Evolutionary conservation across 805 yeast genomes (phyloP).

Genomic region (Monosporozyma unispora): DNA sequence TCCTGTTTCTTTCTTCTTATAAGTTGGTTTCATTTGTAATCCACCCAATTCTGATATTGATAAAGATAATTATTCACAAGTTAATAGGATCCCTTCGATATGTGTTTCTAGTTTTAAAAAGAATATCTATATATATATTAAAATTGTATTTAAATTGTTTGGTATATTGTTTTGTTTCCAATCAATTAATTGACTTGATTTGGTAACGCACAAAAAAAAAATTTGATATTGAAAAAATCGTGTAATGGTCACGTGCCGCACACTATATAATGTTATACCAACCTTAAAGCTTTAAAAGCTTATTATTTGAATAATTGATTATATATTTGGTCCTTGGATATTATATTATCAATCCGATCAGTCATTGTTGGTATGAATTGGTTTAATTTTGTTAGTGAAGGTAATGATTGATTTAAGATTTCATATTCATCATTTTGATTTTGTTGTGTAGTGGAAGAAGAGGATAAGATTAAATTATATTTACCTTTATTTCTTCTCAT

Average conservation of each 20-base stretch:
- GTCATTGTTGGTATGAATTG: background rate
- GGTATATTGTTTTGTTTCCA: too few relatives aligned
- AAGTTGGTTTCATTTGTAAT: conserved; percentile 1
- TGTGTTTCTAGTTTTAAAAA: too few relatives aligned
- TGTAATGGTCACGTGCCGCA: background rate
- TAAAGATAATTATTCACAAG: too few relatives aligned
- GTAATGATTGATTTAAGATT: background rate
- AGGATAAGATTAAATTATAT: background rate
- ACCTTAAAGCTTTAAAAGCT: too few relatives aligned
- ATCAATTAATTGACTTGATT: too few relatives aligned
- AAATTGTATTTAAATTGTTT: too few relatives aligned
- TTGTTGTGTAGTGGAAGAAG: background rate
- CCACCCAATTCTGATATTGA: too few relatives aligned
- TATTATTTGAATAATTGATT: background rate
- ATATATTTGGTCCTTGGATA: background rate
- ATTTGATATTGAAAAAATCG: too few relatives aligned
- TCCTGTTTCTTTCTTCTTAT: conserved; percentile 8
- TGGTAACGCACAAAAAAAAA: too few relatives aligned
- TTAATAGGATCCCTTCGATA: too few relatives aligned
- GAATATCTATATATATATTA: too few relatives aligned
- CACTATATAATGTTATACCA: too few relatives aligned
- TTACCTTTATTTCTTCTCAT: background rate
- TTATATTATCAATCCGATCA: background rate
- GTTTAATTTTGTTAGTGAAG: background rate
- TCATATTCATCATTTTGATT: background rate